Evolutionary conservation across 306 rosid species (phyloP).

Genomic region (Comarum palustre): DNA sequence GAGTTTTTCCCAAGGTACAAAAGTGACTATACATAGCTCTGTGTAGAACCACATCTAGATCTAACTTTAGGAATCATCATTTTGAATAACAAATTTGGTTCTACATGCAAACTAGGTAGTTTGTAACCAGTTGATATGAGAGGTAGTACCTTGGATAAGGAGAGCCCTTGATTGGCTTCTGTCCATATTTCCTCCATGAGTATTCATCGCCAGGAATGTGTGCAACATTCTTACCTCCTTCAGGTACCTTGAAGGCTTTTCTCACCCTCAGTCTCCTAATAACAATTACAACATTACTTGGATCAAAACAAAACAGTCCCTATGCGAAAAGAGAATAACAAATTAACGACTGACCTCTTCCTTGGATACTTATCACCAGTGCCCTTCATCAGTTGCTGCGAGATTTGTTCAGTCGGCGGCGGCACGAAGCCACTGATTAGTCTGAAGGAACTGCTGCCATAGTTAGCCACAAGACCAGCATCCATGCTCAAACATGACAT

Average conservation of each 20-base stretch:
- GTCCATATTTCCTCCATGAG: slow-evolving; percentile 99
- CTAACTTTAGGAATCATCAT: background rate
- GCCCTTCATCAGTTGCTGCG: slow-evolving; percentile 32
- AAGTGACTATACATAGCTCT: background rate
- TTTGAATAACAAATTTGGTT: background rate
- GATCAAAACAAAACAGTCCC: background rate
- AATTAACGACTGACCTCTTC: slow-evolving; percentile 59
- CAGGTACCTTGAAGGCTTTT: slow-evolving; percentile 88
- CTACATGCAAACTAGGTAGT: background rate
- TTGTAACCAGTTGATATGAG: background rate
- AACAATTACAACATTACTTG: background rate
- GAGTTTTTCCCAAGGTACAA: background rate
- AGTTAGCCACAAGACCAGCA: slow-evolving; percentile 59
- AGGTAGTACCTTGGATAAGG: slow-evolving; percentile 79
- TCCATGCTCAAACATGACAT: slow-evolving; percentile 88
- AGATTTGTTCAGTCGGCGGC: slow-evolving; percentile 57
- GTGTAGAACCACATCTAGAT: background rate
- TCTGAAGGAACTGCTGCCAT: slow-evolving; percentile 67
- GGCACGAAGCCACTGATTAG: slow-evolving; percentile 61
- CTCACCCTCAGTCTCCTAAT: slow-evolving; percentile 81
- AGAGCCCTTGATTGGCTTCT: slow-evolving; percentile 98
- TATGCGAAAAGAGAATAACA: too few relatives aligned
- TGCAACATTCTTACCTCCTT: slow-evolving; percentile 83
- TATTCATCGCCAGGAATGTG: slow-evolving; percentile 95
- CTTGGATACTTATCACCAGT: slow-evolving; percentile 58